Evolutionary conservation across 1,284 basidiomycete genomes (phyloP).

Genomic region (Apiotrichum sp.): DNA sequence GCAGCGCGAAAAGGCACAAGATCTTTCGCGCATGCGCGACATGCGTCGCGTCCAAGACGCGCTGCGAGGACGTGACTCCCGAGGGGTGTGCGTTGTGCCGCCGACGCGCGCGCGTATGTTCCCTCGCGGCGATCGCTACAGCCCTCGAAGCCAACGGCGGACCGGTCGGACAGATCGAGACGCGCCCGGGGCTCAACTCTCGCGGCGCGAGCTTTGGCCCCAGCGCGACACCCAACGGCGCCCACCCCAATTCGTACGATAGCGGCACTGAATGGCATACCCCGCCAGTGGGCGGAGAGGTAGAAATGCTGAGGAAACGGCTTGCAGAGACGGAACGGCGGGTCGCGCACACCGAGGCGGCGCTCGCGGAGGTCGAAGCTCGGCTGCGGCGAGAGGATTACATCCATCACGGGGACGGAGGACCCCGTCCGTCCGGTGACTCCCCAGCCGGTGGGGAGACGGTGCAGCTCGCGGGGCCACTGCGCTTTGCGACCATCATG

Average conservation of each 20-base stretch:
- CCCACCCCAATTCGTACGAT: too few species aligned
- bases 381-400: background rate
- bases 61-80: constrained; percentile 29
- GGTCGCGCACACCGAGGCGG: constrained; percentile 5
- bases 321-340: constrained; percentile 14
- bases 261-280: background rate
- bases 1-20: constrained; percentile 19
- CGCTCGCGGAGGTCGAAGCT: background rate
- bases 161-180: too few species aligned
- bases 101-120: constrained; percentile 22
- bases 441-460: background rate
- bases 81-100: constrained; percentile 29
- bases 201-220: too few species aligned
- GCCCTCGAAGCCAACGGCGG: background rate
- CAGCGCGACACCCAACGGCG: too few species aligned
- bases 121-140: constrained; percentile 15
- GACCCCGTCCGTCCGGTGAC: background rate
- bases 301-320: constrained; percentile 7
- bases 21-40: constrained; percentile 28
- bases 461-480: constrained; percentile 5
- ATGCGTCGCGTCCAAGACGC: constrained; percentile 31
- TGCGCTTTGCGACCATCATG: constrained; percentile 4
- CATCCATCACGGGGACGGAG: too few species aligned
- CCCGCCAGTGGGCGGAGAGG: background rate
- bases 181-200: too few species aligned